Evolutionary conservation across 1,284 basidiomycete genomes (phyloP).

Genomic region (Ustilago xerochloae): DNA sequence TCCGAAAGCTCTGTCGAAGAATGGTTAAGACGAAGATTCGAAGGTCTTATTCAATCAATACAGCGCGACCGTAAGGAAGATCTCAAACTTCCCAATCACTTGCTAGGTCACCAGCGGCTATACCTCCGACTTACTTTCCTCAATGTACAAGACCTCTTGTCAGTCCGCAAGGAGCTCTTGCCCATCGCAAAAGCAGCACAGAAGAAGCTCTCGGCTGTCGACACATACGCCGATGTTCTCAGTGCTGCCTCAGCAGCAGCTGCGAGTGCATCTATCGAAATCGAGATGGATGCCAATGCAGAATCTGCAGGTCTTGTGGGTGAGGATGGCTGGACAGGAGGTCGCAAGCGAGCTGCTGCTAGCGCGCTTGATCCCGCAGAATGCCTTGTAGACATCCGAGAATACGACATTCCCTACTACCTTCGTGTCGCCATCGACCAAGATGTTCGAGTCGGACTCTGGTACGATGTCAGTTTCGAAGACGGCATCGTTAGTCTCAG

Average conservation of each 20-base stretch:
- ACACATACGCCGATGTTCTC: constrained; percentile 98
- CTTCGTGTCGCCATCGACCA: constrained; percentile 98
- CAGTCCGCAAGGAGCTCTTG: constrained; percentile 86
- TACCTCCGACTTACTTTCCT: constrained; percentile 90
- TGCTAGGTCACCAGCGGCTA: constrained; percentile 87
- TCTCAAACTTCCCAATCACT: constrained; percentile 92
- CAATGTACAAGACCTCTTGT: constrained; percentile 90
- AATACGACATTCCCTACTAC: constrained; percentile 98
- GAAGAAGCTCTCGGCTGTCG: constrained; percentile 93
- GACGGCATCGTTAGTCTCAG: constrained; percentile 83
- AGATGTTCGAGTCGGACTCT: constrained; percentile 94
- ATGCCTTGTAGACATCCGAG: constrained; percentile 91
- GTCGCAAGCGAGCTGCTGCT: constrained; percentile 30
- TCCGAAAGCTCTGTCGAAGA: constrained; percentile 93
- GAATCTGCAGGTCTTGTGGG: constrained; percentile 66
- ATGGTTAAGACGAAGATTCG: constrained; percentile 93
- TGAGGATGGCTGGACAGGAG: constrained; percentile 43
- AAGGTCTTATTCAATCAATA: constrained; percentile 80
- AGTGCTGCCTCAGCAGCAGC: constrained; percentile 67
- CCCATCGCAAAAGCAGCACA: constrained; percentile 90
- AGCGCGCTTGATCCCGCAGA: constrained; percentile 80
- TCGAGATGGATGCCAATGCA: constrained; percentile 50
- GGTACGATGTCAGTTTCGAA: constrained; percentile 87
- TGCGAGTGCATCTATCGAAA: constrained; percentile 39
- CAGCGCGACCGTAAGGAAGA: constrained; percentile 90